Percentiles rank a stretch among this genome's conserved stretches.
Evolutionary conservation across 306 rosid species (phyloP).

Genomic region (Sphenostylis stenocarpa): DNA sequence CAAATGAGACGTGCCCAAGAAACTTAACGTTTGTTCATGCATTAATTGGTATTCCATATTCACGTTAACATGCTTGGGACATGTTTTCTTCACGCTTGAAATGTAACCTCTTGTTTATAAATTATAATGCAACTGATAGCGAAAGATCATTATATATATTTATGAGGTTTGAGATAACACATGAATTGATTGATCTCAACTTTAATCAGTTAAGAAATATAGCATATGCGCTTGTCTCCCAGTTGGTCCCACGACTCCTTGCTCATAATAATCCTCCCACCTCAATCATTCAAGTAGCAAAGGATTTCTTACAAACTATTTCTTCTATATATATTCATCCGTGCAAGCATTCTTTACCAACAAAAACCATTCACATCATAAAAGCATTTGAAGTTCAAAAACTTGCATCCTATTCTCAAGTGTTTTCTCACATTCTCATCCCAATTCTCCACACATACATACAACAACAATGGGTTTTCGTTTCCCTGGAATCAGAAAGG

Average conservation of each 20-base stretch:
- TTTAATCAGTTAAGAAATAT: too few relatives aligned
- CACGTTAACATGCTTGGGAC: conserved; percentile 15
- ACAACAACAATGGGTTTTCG: background rate
- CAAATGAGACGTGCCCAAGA: background rate
- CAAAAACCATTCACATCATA: background rate
- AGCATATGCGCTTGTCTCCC: background rate
- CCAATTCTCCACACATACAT: background rate
- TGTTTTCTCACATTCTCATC: background rate
- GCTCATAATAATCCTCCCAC: background rate
- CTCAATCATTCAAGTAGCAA: background rate
- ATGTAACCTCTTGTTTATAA: background rate
- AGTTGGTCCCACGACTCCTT: background rate
- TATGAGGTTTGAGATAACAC: background rate
- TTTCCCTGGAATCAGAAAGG: background rate
- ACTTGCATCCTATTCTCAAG: background rate
- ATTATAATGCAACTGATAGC: background rate
- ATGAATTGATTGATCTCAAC: background rate
- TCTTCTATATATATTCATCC: background rate
- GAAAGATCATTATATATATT: background rate
- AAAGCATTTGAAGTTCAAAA: background rate
- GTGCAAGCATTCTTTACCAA: background rate
- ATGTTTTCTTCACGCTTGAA: conserved; percentile 1
- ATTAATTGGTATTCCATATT: background rate
- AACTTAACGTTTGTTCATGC: background rate
- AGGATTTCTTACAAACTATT: background rate